A percentile compares a stretch with the other conserved stretches of the same genome.
phyloP scores from a whole-genome alignment of 140 eudicot species.

The Flaveria floridana region DNA sequence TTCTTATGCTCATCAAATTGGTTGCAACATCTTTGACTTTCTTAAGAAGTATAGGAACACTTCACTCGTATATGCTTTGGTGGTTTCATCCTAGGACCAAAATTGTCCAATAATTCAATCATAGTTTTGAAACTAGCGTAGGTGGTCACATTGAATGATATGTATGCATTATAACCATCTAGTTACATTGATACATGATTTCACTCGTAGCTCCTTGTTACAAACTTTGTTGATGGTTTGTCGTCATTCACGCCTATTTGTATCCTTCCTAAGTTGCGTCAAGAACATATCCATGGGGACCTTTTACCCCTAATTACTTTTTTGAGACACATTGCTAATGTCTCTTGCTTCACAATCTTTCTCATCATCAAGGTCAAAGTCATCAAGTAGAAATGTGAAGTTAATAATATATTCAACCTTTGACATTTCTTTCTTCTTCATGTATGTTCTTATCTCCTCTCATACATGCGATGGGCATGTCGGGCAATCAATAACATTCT shows the following conservation, averaged over 20 bases:
- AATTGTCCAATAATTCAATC: slow-evolving; percentile 28
- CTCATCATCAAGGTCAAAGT: not conserved
- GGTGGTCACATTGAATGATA: slow-evolving; percentile 20
- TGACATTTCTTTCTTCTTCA: too few species aligned
- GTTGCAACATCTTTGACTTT: slow-evolving; percentile 1
- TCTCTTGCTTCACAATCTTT: not conserved
- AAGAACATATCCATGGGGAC: not conserved
- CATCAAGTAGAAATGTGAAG: too few species aligned
- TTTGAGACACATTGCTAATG: not conserved
- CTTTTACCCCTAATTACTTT: not conserved
- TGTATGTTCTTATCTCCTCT: too few species aligned
- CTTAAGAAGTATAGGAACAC: slow-evolving; percentile 3
- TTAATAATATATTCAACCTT: too few species aligned
- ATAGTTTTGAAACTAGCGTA: slow-evolving; percentile 11
- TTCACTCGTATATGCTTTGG: slow-evolving; percentile 14
- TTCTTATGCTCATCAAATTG: slow-evolving; percentile 11
- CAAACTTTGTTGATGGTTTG: not conserved
- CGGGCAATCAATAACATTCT: too few species aligned
- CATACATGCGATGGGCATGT: too few species aligned
- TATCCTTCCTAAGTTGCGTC: not conserved
- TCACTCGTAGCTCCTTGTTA: slow-evolving; percentile 13
- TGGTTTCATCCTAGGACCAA: slow-evolving; percentile 27
- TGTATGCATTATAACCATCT: slow-evolving; percentile 24
- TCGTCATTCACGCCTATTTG: not conserved
- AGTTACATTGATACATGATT: slow-evolving; percentile 24